Conservation (phyloP, 1,139 yeast genomes). For the Geotrichum histeridarum region DNA sequence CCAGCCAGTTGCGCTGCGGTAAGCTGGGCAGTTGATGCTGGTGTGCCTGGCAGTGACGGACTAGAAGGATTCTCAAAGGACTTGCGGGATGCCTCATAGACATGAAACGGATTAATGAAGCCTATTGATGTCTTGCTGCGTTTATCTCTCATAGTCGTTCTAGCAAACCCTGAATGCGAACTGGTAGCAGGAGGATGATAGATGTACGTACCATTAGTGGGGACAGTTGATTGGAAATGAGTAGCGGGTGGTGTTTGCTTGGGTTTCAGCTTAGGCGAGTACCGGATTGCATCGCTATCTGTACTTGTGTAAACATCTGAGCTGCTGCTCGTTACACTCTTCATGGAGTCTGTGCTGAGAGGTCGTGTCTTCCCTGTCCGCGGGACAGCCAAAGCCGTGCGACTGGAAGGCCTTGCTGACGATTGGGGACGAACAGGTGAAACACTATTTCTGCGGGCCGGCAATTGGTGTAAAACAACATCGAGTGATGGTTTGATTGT, state of each 20-base stretch:
- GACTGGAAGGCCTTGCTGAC: neutral
- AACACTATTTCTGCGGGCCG: conserved; percentile 1
- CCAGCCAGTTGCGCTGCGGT: conserved; percentile 15
- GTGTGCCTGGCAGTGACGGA: neutral
- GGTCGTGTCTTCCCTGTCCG: conserved; percentile 4
- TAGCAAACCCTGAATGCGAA: neutral
- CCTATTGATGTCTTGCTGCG: conserved; percentile 3
- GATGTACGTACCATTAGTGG: conserved; percentile 1
- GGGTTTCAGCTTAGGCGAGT: neutral
- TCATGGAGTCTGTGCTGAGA: conserved; percentile 11
- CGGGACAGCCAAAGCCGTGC: conserved; percentile 3
- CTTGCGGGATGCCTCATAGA: neutral
- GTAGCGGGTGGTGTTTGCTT: neutral
- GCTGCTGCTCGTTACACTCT: conserved; percentile 3
- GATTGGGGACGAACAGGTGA: conserved; percentile 9
- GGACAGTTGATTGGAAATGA: neutral
- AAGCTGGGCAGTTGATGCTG: conserved; percentile 4
- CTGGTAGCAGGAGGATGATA: neutral
- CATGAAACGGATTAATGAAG: conserved; percentile 1
- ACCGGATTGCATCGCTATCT: conserved; percentile 2
- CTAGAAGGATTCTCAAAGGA: neutral
- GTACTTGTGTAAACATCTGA: conserved; percentile 3
- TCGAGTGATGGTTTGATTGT: neutral
- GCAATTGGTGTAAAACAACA: neutral
- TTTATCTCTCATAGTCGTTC: conserved; percentile 2